A percentile compares a stretch with the other conserved stretches of the same genome.
These are phyloP conservation scores for Mucor circinelloides DNA, from an alignment of 371 early-diverging fungal species.

Conservation along the genomic window DNA sequence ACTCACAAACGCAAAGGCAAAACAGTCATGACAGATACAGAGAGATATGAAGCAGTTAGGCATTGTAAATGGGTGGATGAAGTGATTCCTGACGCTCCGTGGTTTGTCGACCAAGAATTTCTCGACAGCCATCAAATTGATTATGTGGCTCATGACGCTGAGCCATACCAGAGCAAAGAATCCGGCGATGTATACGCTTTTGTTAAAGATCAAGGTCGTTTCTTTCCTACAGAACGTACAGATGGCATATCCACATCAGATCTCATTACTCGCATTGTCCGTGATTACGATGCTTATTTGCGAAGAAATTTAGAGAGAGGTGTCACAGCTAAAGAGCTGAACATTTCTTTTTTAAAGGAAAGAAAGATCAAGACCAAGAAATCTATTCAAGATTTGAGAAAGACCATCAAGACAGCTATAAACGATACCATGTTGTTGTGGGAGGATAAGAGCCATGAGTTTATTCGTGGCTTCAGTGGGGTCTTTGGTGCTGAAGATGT, in stretches of 20 bases:
- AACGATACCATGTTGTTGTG: conserved; percentile 63
- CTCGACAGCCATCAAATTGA: conserved; percentile 90
- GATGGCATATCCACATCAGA: conserved; percentile 95
- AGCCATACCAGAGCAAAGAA: conserved; percentile 85
- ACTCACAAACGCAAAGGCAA: conserved; percentile 91
- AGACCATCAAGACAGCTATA: conserved; percentile 67
- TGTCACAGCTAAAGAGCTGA: conserved; percentile 87
- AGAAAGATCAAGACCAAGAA: conserved; percentile 76
- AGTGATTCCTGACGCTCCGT: conserved; percentile 88
- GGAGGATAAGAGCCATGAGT: conserved; percentile 72
- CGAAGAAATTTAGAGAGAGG: conserved; percentile 94
- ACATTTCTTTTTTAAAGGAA: conserved; percentile 85
- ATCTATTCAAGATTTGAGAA: conserved; percentile 62
- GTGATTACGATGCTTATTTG: conserved; percentile 94
- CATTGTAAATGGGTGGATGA: conserved; percentile 98
- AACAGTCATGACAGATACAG: conserved; percentile 88
- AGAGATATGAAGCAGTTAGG: conserved; percentile 87
- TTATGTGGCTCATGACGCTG: conserved; percentile 98
- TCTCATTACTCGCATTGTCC: conserved; percentile 93
- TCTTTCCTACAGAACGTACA: conserved; percentile 92
- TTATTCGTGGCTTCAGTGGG: conserved; percentile 68
- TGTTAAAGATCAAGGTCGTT: conserved; percentile 87
- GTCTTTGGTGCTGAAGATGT: conserved; percentile 68
- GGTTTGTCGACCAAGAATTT: conserved; percentile 90
- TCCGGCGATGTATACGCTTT: conserved; percentile 93